Base-by-base conservation (phyloP, 257 asterid genomes). In the Solanum virginianum region DNA sequence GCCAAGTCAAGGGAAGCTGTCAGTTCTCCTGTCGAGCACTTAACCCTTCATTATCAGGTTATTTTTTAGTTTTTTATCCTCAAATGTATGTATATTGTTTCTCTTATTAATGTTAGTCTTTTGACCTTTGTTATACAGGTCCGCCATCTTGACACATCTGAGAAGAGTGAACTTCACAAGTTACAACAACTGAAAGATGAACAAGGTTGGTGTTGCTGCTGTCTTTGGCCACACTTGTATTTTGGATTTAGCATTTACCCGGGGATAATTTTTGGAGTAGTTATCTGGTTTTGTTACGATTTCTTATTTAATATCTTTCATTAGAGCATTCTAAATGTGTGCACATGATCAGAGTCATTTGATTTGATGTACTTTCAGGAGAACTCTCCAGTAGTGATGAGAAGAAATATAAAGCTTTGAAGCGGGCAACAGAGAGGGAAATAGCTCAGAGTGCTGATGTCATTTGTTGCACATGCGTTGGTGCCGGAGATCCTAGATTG, bases 1-100 rank as follows among this genome's bases (percentile, higher is more conserved):
- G 99, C 99, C 14, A 97, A 97, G 88, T 97, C 99, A 80, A 95
- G 99, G 93, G 99, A 97, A 91, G 99, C 99, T 80, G 99, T 97
- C 83, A 95, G 97, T 89, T 97, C 99, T 45, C 99, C 99, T 41
- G 98, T 97, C 53, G 99, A 97, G 88, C 99, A 97, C 88, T 88
- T 97, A 85, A 95, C 99, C 60, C 94, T 97, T 92, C 99, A 97
- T 88, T 97, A 95, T 89, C 99, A 97, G 98, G 99, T 95, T 62
- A 80, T 54, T 29, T 13, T 75, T 2, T n/a, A 26, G 29, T 24
- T 24, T 49, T 10, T 16, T 26, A 26, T 29, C 45, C 65, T 53
- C 65, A 77, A 77, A 53, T 77, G n/a, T 53, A 26, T 53, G 16
- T 53, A 53, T 53, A 53, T 79, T 16, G 7, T 59, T 69, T 69